These are phyloP conservation scores for Coemansia sp. DNA, from an alignment of 192 early-diverging fungal genomes.

Conservation along the genomic window DNA sequence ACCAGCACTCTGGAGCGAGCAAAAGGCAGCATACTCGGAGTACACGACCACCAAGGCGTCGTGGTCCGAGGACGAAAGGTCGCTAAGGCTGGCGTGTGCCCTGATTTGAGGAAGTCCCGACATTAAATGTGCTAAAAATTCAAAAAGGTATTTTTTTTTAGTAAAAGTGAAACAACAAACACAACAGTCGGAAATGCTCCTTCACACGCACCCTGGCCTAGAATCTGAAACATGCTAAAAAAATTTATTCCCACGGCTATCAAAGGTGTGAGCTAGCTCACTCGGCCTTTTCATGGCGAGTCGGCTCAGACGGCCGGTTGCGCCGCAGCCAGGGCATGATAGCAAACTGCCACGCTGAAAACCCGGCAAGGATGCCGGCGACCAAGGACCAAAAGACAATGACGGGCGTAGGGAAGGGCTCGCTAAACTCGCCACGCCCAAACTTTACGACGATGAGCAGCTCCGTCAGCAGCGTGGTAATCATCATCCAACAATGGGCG, in stretches of 20 bases:
- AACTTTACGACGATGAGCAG: constrained; percentile 93
- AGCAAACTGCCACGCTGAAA: constrained; percentile 79
- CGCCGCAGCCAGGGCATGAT: constrained; percentile 30
- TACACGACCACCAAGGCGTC: constrained; percentile 45
- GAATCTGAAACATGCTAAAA: too few relatives aligned
- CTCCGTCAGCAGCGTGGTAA: constrained; percentile 87
- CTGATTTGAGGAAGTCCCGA: constrained; percentile 30
- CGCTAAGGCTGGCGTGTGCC: constrained; percentile 12
- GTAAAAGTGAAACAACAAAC: background rate
- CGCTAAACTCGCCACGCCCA: constrained; percentile 81
- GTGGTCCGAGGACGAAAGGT: constrained; percentile 12
- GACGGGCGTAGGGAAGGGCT: constrained; percentile 72
- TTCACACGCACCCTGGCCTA: too few relatives aligned
- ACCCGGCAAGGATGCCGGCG: constrained; percentile 61
- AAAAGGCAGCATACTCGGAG: constrained; percentile 11
- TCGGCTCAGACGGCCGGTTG: background rate
- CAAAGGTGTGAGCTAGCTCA: background rate
- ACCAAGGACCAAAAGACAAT: constrained; percentile 78
- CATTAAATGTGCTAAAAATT: too few relatives aligned
- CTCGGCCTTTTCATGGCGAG: constrained; percentile 5
- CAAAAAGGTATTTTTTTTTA: background rate
- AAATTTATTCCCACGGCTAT: background rate
- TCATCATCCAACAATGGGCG: constrained; percentile 91
- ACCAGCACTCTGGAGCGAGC: background rate
- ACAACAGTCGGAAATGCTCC: too few relatives aligned